These are phyloP conservation scores for Kwoniella europaea DNA, from an alignment of 768 basidiomycete genomes.

Conservation along the genomic window DNA sequence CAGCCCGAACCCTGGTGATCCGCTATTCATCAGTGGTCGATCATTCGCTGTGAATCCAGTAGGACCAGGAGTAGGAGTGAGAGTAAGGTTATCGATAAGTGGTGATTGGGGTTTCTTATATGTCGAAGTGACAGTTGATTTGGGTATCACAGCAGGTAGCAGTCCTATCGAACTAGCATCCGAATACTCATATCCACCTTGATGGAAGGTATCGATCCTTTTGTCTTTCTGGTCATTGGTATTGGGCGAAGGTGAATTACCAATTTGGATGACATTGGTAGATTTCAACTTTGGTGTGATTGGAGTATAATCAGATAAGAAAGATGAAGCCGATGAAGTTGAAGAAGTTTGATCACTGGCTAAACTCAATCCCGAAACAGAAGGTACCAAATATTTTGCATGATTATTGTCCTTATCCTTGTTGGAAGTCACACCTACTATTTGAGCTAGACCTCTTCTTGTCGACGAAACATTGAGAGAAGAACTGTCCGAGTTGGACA, in stretches of 20 bases:
- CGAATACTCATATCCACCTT: neutral
- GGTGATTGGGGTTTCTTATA: constrained; percentile 11
- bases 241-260: constrained; percentile 4
- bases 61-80: neutral
- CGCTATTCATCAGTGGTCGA: constrained; percentile 31
- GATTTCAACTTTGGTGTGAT: constrained; percentile 18
- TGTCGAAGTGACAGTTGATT: neutral
- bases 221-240: neutral
- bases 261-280: neutral
- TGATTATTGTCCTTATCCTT: neutral
- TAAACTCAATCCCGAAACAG: constrained; percentile 29
- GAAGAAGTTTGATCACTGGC: constrained; percentile 26
- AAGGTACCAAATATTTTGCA: constrained; percentile 25
- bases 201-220: neutral
- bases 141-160: constrained; percentile 4
- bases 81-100: neutral
- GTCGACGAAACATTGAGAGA: constrained; percentile 13
- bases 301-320: neutral
- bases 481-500: neutral
- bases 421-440: constrained; percentile 1
- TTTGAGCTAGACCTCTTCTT: constrained; percentile 15
- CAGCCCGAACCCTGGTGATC: constrained; percentile 42
- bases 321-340: constrained; percentile 11
- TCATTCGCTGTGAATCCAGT: constrained; percentile 19
- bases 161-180: neutral